These are phyloP conservation scores for Diatrype stigma DNA, from an alignment of 2,329 filamentous ascomycete genomes.

Conservation along the genomic window DNA sequence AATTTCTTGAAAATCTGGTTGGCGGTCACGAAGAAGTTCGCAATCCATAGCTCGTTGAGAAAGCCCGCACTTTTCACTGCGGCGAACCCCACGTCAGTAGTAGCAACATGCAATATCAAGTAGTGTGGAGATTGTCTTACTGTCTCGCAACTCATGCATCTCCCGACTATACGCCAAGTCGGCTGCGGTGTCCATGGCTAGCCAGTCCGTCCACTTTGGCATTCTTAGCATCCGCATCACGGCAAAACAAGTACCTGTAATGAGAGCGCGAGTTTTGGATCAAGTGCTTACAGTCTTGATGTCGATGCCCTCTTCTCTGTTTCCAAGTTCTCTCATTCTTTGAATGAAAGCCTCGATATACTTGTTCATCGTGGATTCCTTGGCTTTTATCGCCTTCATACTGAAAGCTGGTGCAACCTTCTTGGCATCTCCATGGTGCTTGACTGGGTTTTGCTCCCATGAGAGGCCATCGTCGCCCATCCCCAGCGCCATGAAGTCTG, in stretches of 20 bases:
- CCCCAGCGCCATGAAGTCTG: constrained; percentile 2
- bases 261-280: neutral
- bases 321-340: constrained; percentile 4
- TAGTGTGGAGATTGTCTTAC: constrained; percentile 6
- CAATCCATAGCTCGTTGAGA: constrained; percentile 5
- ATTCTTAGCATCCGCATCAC: neutral
- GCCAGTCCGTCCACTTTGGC: constrained; percentile 17
- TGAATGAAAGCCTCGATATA: constrained; percentile 8
- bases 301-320: constrained; percentile 5
- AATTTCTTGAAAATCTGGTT: constrained; percentile 13
- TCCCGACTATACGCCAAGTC: constrained; percentile 18
- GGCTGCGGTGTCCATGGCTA: constrained; percentile 17
- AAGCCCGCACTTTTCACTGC: constrained; percentile 7
- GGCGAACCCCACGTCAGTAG: neutral
- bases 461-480: constrained; percentile 4
- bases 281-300: constrained; percentile 1
- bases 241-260: no score
- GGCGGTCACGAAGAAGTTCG: constrained; percentile 7
- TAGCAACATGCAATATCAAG: neutral
- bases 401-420: constrained; percentile 8
- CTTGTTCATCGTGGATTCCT: constrained; percentile 6
- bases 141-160: constrained; percentile 13
- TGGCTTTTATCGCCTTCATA: constrained; percentile 2
- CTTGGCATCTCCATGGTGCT: constrained; percentile 6
- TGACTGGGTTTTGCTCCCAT: constrained; percentile 7